Base-by-base conservation (phyloP, 148 eudicot genomes). In the Fagopyrum tataricum region DNA sequence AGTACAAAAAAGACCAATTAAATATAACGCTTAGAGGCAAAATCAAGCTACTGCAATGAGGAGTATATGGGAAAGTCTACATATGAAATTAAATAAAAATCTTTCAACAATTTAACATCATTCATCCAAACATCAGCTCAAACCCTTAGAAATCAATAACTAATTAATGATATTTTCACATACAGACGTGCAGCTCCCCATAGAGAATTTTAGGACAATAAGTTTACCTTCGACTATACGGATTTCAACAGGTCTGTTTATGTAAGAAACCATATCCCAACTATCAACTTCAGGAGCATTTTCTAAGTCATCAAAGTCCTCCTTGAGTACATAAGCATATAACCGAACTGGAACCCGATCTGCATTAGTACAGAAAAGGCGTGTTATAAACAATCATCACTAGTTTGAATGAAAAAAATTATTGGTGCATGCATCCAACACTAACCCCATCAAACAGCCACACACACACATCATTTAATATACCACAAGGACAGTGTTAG, bases 291-390 rank as follows among this genome's bases (percentile, higher is more conserved):
- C 80, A 72, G 96, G 85, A 41, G 85, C 90, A 76, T 82, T 85
- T 78, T 91, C 97, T 52, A 90, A 71, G 74, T 94, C 97, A 67
- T 85, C 87, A 81, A 94, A 77, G 61, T 81, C 87, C 44, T 85
- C 86, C 20, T 55, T 44, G 70, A 87, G 78, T 74, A 73, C 83
- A 78, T 87, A 76, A 18, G 85, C 85, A 75, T 94, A 94, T 78
- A 94, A 79, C 42, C 98, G 96, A 77, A 94, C 89, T 73, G 98
- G 98, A 81, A 91, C 79, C 79, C 89, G 84, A 64, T 91, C 98
- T 94, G 93, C 76, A 78, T 80, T 49, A 76, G 73, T 53, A 20
- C 47, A 70, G 75, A 73, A 44, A 67, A 62, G 42, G 37, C 24
- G 68, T 12, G 18, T 37, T 58, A 20, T n/a, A 62, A 0, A 62